Conservation (phyloP, 768 basidiomycete genomes). For the Termitomyces sp. region DNA sequence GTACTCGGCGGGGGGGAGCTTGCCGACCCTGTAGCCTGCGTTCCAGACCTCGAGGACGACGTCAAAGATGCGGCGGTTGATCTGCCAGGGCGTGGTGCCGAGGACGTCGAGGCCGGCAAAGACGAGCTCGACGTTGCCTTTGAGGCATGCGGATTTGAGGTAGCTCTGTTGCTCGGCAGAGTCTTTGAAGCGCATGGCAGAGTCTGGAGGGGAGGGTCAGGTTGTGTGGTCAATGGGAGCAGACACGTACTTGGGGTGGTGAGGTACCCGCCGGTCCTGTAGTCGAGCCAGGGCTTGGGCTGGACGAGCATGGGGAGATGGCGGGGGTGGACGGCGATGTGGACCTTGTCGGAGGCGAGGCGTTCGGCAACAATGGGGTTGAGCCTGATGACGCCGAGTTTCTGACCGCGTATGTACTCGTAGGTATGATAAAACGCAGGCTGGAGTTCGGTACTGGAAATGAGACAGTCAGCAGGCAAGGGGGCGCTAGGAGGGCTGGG, state of each 20-base stretch:
- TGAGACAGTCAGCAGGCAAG: too few species aligned
- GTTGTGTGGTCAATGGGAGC: too few species aligned
- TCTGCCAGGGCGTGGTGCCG: conserved; percentile 83
- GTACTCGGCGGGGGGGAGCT: conserved; percentile 72
- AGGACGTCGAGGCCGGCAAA: conserved; percentile 89
- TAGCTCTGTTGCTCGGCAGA: conserved; percentile 78
- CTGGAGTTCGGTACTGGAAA: conserved; percentile 78
- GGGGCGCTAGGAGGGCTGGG: too few species aligned
- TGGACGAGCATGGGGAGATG: conserved; percentile 94
- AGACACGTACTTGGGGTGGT: conserved; percentile 71
- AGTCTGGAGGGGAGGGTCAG: conserved; percentile 39
- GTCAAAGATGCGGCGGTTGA: conserved; percentile 77
- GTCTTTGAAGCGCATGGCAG: conserved; percentile 92
- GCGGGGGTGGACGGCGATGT: conserved; percentile 79
- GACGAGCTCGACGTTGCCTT: conserved; percentile 77
- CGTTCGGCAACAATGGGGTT: conserved; percentile 77
- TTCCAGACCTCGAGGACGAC: conserved; percentile 84
- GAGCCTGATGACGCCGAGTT: conserved; percentile 86
- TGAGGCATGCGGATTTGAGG: conserved; percentile 64
- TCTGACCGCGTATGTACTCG: conserved; percentile 90
- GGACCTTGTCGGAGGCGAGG: conserved; percentile 67
- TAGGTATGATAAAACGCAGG: conserved; percentile 90
- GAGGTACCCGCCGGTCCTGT: conserved; percentile 79
- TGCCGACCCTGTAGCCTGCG: conserved; percentile 71
- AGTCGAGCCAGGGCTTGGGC: conserved; percentile 81